phyloP scores from a whole-genome alignment of 1,284 basidiomycete species.

The Microstroma glucosiphilum region DNA sequence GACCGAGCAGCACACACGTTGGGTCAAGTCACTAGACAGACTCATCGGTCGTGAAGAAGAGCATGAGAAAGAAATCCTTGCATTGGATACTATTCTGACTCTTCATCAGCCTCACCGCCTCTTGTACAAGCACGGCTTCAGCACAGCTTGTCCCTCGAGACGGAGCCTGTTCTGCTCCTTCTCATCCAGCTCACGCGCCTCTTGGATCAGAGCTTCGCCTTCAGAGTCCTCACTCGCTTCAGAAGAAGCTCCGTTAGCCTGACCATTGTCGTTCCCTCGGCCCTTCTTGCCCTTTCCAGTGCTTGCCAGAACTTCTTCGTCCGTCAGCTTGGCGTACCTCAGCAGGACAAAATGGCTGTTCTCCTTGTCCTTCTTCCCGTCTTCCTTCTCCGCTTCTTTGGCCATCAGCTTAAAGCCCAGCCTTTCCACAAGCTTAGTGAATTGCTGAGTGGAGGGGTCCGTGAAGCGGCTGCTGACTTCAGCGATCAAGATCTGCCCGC shows the following conservation, averaged over 20 bases:
- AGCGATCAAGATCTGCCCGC: slow-evolving; percentile 84
- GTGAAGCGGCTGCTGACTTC: slow-evolving; percentile 63
- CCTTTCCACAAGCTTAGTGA: slow-evolving; percentile 64
- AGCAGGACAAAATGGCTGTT: slow-evolving; percentile 41
- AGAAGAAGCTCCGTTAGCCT: too few relatives aligned
- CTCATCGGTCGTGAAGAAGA: too few relatives aligned
- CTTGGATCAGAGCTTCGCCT: slow-evolving; percentile 53
- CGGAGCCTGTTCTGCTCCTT: slow-evolving; percentile 51
- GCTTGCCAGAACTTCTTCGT: background rate
- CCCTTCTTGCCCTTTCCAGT: slow-evolving; percentile 5
- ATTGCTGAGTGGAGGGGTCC: slow-evolving; percentile 56
- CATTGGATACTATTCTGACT: too few relatives aligned
- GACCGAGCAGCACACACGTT: too few relatives aligned
- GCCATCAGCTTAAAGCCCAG: slow-evolving; percentile 65
- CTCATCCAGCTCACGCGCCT: slow-evolving; percentile 60
- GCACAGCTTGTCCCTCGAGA: slow-evolving; percentile 59
- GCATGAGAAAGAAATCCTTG: too few relatives aligned
- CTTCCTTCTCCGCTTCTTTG: background rate
- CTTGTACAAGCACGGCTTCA: slow-evolving; percentile 97
- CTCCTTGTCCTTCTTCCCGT: slow-evolving; percentile 18
- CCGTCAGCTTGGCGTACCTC: slow-evolving; percentile 26
- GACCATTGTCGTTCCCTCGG: background rate
- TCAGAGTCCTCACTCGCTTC: background rate
- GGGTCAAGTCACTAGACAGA: too few relatives aligned
- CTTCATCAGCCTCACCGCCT: slow-evolving; percentile 58